Percentiles rank a stretch among this genome's conserved stretches.
Evolutionary conservation across 148 eudicot genomes (phyloP).

Genomic region (Heliosperma pusillum): DNA sequence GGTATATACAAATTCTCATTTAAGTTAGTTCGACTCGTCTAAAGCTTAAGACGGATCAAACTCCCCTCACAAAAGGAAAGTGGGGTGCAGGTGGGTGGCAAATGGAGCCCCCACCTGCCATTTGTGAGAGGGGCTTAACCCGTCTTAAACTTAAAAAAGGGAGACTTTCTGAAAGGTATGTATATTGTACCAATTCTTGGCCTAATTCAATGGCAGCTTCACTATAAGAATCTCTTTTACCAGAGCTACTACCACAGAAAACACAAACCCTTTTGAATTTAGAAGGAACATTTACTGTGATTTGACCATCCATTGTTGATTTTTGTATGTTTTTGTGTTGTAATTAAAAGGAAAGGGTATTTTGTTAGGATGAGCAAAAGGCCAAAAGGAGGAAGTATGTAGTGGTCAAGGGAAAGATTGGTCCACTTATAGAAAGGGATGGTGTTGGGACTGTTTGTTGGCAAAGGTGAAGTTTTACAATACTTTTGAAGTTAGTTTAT

Average conservation of each 20-base stretch:
- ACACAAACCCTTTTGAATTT: conserved; percentile 56
- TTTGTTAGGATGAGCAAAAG: neutral
- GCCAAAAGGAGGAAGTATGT: conserved; percentile 2
- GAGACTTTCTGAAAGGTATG: too few relatives aligned
- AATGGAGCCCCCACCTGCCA: too few relatives aligned
- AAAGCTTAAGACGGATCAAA: too few relatives aligned
- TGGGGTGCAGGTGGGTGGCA: too few relatives aligned
- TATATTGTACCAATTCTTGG: conserved; percentile 40
- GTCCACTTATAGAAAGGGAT: conserved; percentile 18
- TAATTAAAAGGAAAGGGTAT: neutral
- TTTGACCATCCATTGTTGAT: conserved; percentile 16
- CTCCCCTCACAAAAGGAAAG: too few relatives aligned
- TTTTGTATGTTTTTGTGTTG: neutral
- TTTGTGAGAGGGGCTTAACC: too few relatives aligned
- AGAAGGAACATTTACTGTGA: conserved; percentile 12
- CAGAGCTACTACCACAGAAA: conserved; percentile 58
- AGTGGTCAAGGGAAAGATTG: conserved; percentile 21
- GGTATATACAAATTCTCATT: too few relatives aligned
- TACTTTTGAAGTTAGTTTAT: conserved; percentile 3
- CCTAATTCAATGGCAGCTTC: conserved; percentile 55
- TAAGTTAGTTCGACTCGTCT: too few relatives aligned
- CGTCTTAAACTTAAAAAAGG: too few relatives aligned
- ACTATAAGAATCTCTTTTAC: conserved; percentile 45
- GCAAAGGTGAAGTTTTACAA: conserved; percentile 3
- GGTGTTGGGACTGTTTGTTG: neutral